A percentile compares a stretch with the other conserved stretches of the same genome.
Conservation (phyloP, 2,329 filamentous ascomycete genomes). For the Fusarium solani-melongenae region DNA sequence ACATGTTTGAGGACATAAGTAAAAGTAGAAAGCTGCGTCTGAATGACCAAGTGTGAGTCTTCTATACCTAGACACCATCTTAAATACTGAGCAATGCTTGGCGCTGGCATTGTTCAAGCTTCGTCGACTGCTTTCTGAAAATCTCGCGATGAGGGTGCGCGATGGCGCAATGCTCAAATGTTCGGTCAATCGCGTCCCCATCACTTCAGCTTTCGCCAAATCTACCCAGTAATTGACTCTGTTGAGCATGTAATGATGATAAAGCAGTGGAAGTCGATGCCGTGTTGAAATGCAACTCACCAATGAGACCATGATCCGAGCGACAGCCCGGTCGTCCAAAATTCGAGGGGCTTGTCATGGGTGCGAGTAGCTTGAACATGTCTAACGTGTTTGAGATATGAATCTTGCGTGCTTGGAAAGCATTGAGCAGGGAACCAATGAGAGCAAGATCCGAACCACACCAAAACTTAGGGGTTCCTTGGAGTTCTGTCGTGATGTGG, state of each 20-base stretch:
- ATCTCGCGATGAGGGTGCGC: neutral
- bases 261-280: neutral
- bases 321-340: conserved; percentile 1
- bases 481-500: neutral
- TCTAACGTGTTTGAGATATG: neutral
- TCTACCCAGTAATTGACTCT: neutral
- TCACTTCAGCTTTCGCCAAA: neutral
- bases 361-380: neutral
- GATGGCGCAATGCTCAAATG: neutral
- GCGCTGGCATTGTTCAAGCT: neutral
- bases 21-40: neutral
- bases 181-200: neutral
- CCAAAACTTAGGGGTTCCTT: neutral
- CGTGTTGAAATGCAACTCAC: neutral
- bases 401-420: neutral
- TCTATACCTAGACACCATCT: neutral
- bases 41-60: neutral
- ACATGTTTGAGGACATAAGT: neutral
- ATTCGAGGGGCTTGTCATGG: neutral
- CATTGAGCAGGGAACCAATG: neutral
- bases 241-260: neutral
- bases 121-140: neutral
- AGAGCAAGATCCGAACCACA: neutral
- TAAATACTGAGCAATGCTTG: neutral
- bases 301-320: conserved; percentile 4